Base-by-base conservation (phyloP, 1,284 basidiomycete species). In the Bothia castanella region DNA sequence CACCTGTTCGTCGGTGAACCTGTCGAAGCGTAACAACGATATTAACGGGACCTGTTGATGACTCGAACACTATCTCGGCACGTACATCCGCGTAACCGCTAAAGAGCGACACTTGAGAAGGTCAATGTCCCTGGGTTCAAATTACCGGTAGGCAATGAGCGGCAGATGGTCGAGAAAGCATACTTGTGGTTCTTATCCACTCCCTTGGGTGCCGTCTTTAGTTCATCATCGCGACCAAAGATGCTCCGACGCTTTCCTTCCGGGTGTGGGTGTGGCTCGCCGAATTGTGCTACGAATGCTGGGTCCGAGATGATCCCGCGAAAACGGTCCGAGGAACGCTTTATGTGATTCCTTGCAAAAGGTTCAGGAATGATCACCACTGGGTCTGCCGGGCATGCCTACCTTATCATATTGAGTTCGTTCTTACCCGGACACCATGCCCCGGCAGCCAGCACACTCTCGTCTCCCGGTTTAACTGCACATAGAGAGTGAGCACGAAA, bases 131-230 rank as follows among this genome's bases (percentile, higher is more conserved):
- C 85, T 89, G 57, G 1, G 12, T 27, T 29, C 19, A 19, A 14
- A 40, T 16, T 20, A 32, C 37, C 10, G 19, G 35, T 23, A 30
- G 10, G 27, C 31, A n/a, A 49, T 43, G 21, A 47, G 27, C 35
- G 4, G 39, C 21, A 29, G 7, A 17, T 34, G 16, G 38, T 14
- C 30, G 36, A 17, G n/a, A 45, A 12, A 23, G 19, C 54, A 17
- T 39, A 87, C 87, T 74, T 74, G 63, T 96, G 92, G 19, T 75
- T 76, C 68, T 92, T 95, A 49, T 82, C 80, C n/a, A 93, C 70
- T 0, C 92, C 92, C 64, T 94, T 94, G 1, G 92, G 92, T 11
- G 92, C 89, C 3, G 82, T 81, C 69, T 94, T 95, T 43, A 94
- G 72, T 62, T 89, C 84, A 60, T 91, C 91, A 4, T 90, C 87